These are phyloP conservation scores for Colletotrichum sp. DNA, from an alignment of 2,329 filamentous ascomycete species.

Conservation along the genomic window DNA sequence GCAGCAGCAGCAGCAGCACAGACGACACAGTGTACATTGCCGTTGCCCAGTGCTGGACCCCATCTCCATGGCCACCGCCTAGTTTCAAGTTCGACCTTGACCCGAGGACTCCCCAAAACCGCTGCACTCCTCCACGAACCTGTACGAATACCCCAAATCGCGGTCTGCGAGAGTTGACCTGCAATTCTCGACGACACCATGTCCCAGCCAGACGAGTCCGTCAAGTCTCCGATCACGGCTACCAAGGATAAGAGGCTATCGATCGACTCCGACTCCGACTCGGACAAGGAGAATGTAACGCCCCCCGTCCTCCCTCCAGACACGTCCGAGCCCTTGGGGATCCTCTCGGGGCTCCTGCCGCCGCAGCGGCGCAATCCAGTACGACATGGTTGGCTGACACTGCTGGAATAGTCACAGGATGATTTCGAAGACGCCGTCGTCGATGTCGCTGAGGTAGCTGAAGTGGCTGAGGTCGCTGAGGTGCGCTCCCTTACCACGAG, in stretches of 20 bases:
- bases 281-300: constrained; percentile 23
- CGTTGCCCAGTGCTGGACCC: neutral
- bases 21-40: constrained; percentile 10
- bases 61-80: constrained; percentile 21
- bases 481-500: constrained; percentile 68
- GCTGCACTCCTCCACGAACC: neutral
- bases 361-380: neutral
- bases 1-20: constrained; percentile 8
- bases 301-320: constrained; percentile 12
- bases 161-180: constrained; percentile 6
- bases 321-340: neutral
- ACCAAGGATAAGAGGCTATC: constrained; percentile 21
- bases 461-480: constrained; percentile 35
- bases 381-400: neutral
- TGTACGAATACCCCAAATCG: neutral
- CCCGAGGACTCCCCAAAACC: neutral
- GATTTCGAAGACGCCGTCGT: constrained; percentile 82
- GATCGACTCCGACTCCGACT: constrained; percentile 16
- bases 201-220: constrained; percentile 36
- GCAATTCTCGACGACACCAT: constrained; percentile 28
- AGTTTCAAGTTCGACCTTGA: constrained; percentile 2
- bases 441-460: constrained; percentile 43
- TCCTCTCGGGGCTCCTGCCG: neutral
- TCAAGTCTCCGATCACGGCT: constrained; percentile 24
- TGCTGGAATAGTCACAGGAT: constrained; percentile 54